Conservation (phyloP, 495 filamentous ascomycete species). For the Penicillium macrosclerotiorum region DNA sequence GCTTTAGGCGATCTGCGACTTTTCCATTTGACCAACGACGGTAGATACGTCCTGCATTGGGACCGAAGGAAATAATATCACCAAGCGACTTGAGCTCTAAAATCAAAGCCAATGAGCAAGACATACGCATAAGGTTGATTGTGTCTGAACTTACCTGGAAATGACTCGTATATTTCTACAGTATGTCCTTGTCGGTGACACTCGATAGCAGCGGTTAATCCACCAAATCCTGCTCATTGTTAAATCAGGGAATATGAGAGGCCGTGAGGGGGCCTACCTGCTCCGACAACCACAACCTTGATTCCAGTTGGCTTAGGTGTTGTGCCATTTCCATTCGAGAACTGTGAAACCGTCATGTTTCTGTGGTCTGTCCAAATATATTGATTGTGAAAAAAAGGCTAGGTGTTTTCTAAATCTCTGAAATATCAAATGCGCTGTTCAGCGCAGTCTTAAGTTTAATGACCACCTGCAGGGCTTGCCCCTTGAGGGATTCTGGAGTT, state of each 20-base stretch:
- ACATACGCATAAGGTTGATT: too few relatives aligned
- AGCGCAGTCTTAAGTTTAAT: background rate
- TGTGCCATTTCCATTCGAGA: background rate
- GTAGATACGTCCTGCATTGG: conserved; percentile 58
- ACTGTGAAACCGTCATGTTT: conserved; percentile 4
- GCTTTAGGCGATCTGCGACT: conserved; percentile 45
- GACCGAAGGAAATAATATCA: conserved; percentile 64
- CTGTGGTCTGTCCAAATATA: background rate
- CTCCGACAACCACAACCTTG: conserved; percentile 60
- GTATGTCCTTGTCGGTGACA: conserved; percentile 62
- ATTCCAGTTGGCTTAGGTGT: conserved; percentile 42
- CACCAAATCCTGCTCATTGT: conserved; percentile 50
- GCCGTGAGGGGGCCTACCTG: conserved; percentile 8
- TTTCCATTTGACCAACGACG: conserved; percentile 46
- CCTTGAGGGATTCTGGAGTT: conserved; percentile 6
- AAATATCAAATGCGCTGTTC: too few relatives aligned
- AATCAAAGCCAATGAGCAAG: background rate
- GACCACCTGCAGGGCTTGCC: background rate
- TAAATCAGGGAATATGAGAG: background rate
- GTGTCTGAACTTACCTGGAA: conserved; percentile 30
- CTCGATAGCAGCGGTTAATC: conserved; percentile 63
- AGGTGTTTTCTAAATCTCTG: background rate
- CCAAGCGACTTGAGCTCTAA: conserved; percentile 54
- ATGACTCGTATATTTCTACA: conserved; percentile 58
- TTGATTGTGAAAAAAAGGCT: too few relatives aligned